These are phyloP conservation scores for Trichoderma citrinoviride DNA, from an alignment of 2,329 filamentous ascomycete species.

Conservation along the genomic window DNA sequence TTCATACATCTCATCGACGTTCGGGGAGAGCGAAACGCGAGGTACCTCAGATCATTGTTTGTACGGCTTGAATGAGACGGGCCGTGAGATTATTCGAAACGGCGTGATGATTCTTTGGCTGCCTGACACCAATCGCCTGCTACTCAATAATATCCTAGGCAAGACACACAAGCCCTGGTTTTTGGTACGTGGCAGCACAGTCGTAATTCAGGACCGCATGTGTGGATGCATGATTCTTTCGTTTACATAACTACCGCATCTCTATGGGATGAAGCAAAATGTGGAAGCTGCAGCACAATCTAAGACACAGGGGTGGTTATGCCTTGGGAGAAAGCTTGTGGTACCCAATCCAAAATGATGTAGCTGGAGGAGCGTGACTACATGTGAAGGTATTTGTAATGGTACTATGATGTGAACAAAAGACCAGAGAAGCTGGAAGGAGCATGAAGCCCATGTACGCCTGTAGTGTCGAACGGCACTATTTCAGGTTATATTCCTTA, in stretches of 20 bases:
- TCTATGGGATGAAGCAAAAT: no score
- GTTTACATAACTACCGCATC: neutral
- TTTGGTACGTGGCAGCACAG: neutral
- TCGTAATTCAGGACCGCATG: rapidly evolving
- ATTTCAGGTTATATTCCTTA: neutral
- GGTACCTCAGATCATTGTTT: neutral
- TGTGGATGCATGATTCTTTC: neutral
- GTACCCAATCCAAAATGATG: neutral
- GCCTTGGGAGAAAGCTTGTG: neutral
- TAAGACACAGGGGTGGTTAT: no score
- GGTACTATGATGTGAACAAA: slow-evolving; percentile 16
- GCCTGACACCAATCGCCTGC: neutral
- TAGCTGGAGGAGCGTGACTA: neutral
- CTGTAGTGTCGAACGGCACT: slow-evolving; percentile 4
- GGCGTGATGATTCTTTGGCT: neutral
- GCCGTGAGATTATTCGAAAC: neutral
- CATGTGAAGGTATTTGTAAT: neutral
- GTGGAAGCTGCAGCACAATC: no score
- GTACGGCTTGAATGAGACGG: neutral
- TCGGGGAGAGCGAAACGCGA: neutral
- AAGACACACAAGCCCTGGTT: neutral
- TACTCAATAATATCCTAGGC: neutral
- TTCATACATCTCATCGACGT: neutral
- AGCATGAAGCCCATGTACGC: neutral
- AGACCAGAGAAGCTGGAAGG: slow-evolving; percentile 3